Conservation (phyloP, 73 alveolate genomes). For the Diophrys appendiculata region DNA sequence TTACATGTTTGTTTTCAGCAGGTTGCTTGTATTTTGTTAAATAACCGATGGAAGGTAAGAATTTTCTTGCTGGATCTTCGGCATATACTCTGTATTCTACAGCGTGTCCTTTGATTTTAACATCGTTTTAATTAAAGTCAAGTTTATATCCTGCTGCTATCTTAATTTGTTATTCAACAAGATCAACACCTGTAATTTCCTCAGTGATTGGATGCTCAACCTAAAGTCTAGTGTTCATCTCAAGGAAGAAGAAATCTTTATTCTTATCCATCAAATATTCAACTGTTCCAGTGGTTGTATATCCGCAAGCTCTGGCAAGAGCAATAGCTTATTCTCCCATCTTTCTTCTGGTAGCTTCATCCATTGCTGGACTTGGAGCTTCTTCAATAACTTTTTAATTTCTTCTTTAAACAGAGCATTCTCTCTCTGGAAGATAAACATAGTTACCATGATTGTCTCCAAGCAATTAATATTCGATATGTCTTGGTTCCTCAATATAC, state of each 20-base stretch:
- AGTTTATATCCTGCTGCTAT: conserved; percentile 64
- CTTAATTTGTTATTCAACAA: conserved; percentile 63
- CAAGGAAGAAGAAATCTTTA: conserved; percentile 70
- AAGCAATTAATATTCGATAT: conserved; percentile 69
- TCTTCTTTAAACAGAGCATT: conserved; percentile 75
- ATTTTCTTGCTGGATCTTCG: conserved; percentile 52
- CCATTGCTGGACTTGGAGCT: conserved; percentile 63
- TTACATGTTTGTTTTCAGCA: conserved; percentile 17
- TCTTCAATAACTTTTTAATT: conserved; percentile 75
- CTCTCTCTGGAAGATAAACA: conserved; percentile 67
- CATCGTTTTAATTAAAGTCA: conserved; percentile 29
- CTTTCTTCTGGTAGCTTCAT: conserved; percentile 50
- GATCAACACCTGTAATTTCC: conserved; percentile 71
- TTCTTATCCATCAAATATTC: conserved; percentile 66
- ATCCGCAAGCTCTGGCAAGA: conserved; percentile 66
- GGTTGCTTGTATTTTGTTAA: conserved; percentile 38
- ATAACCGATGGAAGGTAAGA: conserved; percentile 56
- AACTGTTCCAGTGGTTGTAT: conserved; percentile 71
- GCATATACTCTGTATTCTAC: conserved; percentile 54
- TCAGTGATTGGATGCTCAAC: conserved; percentile 83
- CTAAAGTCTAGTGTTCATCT: conserved; percentile 71
- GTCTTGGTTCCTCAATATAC: conserved; percentile 90
- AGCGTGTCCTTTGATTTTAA: conserved; percentile 49
- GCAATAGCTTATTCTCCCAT: conserved; percentile 72
- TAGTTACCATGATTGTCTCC: conserved; percentile 67